A percentile compares a stretch with the other conserved stretches of the same genome.
These are phyloP conservation scores for Olyra latifolia DNA, from an alignment of 176 grass and related monocot species.

Conservation along the genomic window DNA sequence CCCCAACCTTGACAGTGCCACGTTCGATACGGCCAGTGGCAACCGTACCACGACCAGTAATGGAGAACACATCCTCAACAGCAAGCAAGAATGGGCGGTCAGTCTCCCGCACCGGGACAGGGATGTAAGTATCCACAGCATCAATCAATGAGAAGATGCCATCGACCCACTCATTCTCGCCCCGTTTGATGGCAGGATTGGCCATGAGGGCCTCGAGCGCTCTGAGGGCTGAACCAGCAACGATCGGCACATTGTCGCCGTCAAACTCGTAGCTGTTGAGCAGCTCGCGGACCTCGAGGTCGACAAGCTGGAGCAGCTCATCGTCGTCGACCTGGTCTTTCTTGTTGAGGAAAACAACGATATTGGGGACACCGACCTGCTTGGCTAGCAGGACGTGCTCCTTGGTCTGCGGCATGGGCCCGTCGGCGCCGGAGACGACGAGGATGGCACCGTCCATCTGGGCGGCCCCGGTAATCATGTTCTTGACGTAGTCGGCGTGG, in stretches of 20 bases:
- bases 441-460: conserved; percentile 99
- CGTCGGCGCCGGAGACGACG: conserved; percentile 89
- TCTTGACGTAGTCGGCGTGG: conserved; percentile 97
- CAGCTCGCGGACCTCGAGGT: conserved; percentile 92
- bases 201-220: conserved; percentile 94
- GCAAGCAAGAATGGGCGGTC: conserved; percentile 90
- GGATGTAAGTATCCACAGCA: conserved; percentile 64
- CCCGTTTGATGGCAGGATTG: conserved; percentile 65
- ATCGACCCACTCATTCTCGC: conserved; percentile 83
- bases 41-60: conserved; percentile 83
- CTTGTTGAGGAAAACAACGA: conserved; percentile 99
- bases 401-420: conserved; percentile 99
- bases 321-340: conserved; percentile 99
- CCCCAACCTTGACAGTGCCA: conserved; percentile 76
- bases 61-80: conserved; percentile 91
- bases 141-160: conserved; percentile 65
- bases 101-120: conserved; percentile 76
- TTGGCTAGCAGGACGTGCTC: conserved; percentile 99
- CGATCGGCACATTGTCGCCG: conserved; percentile 71
- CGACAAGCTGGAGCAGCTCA: conserved; percentile 93
- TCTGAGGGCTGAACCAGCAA: conserved; percentile 74
- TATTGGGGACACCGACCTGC: conserved; percentile 93
- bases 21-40: conserved; percentile 90
- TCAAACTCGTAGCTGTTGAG: conserved; percentile 77
- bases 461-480: conserved; percentile 93